Base-by-base conservation (phyloP, 2,329 filamentous ascomycete species). In the Lachnellula arida region DNA sequence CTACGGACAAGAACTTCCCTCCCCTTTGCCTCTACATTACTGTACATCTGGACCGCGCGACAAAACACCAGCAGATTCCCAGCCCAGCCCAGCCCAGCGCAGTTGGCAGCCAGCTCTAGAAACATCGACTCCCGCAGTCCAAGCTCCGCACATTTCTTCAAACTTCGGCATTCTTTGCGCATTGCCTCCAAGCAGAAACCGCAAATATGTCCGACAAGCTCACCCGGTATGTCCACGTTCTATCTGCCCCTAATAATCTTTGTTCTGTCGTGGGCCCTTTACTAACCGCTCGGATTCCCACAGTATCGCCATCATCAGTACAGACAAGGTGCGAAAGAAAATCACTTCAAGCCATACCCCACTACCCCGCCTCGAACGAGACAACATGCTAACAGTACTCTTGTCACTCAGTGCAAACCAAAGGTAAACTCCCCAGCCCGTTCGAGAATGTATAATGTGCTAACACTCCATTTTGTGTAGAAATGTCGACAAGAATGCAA, bases 401-500 rank as follows among this genome's bases (percentile, higher is more conserved):
- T 46, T 51, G 49, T 54, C 61, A 56, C 63, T 75, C 70, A 92
- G 88, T 93, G 89, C 82, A 94, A 94, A 74, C 89, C 89, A 57
- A 93, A 92, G 82, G 88, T 89, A 79, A 11, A 51, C 25, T 47
- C 48, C 47, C 58, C 15, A n/a, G 43, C 34, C 32, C 5, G 7
- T 12, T 44, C 48, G 11, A 51, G 8, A 22, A n/a, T 19, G 44
- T 60, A 61, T 56, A 66, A 65, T 64, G 62, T 68, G 65, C 69
- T 67, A 67, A 11, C 57, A 68, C 59, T 43, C 49, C 60, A 65
- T 63, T 69, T 9, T 7, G n/a, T 17, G 37, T 40, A 92, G 88
- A 97, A 97, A 91, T 97, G 94, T 75, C 87, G 93, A 66, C 93
- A 97, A 79, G 94, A 99, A 76, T 99, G 94, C 82, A 97, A 97